Base-by-base conservation (phyloP, 306 rosid genomes). In the Castanopsis chinensis region DNA sequence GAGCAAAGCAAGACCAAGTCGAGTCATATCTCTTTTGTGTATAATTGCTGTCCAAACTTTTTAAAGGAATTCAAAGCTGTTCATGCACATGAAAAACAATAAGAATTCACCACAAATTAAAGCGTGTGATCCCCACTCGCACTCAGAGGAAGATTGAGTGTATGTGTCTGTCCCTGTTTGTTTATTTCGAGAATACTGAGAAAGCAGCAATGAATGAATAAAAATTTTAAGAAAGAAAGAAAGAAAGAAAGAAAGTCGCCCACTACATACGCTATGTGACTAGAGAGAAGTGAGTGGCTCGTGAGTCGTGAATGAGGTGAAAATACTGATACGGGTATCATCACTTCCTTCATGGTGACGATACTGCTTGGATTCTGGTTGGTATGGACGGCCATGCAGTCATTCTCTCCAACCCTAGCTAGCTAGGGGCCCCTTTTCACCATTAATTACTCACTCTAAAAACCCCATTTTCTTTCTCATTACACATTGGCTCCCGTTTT, bases 251-350 rank as follows among this genome's bases (percentile, higher is more conserved):
- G 25, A 67, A 12, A 67, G 72, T 67, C 72, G 72, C 72, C 72
- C 72, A 67, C 72, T 35, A 67, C 72, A 67, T 19, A 67, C 72
- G 72, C 72, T 67, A 67, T 35, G 51, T 67, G 72, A 67, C 72
- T 19, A 33, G 27, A 33, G 72, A 67, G 65, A 0, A 32, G 23
- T 14, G n/a, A 27, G 49, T 5, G 35, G 13, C 19, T 15, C 1
- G 72, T 17, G 72, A 68, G 7, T 7, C 4, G 49, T 67, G 52
- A 68, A 33, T 68, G 72, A 33, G 15, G 53, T 28, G 21, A 65
- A 28, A 2, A 5, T 27, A 32, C 49, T 20, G 35, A 61, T 49
- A 49, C 53, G 53, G 17, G 27, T 25, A 41, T 41, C 45, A 49
- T 25, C 68, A 61, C 35, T 65, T 67, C n/a, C 51, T 33, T 67